phyloP scores from a whole-genome alignment of 2,329 filamentous ascomycete species.

The Colletotrichum sp. region DNA sequence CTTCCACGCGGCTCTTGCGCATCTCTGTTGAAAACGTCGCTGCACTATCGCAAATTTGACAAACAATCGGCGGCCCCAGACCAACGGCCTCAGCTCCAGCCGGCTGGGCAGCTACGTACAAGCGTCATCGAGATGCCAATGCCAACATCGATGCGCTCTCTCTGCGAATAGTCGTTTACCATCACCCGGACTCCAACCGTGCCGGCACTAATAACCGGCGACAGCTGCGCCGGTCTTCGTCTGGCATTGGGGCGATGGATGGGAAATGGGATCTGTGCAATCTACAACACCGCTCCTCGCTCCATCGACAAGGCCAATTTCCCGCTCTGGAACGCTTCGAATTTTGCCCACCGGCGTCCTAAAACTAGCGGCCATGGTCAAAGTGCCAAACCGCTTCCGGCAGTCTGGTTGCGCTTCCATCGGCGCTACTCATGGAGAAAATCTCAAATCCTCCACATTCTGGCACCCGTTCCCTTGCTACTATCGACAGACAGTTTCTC shows the following conservation, averaged over 20 bases:
- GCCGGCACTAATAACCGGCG: background rate
- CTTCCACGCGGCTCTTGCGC: slow-evolving; percentile 4
- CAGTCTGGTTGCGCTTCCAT: background rate
- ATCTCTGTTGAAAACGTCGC: slow-evolving; percentile 2
- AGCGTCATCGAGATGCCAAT: slow-evolving; percentile 9
- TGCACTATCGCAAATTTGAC: background rate
- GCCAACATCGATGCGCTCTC: background rate
- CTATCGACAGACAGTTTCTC: background rate
- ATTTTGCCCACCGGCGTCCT: background rate
- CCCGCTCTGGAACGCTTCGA: slow-evolving; percentile 4
- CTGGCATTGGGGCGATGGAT: background rate
- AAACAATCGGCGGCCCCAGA: background rate
- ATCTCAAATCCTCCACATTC: slow-evolving; percentile 16
- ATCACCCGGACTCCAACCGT: background rate
- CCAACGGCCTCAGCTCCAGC: background rate
- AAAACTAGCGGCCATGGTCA: background rate
- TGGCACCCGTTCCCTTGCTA: background rate
- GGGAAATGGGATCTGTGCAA: background rate
- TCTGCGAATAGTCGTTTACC: background rate
- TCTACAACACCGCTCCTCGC: background rate
- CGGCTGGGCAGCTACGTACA: slow-evolving; percentile 4
- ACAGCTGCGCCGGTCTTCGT: background rate
- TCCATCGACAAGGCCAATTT: slow-evolving; percentile 1
- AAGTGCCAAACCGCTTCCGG: slow-evolving; percentile 9
- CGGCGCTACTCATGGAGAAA: slow-evolving; percentile 12